Percentiles rank a stretch among this genome's conserved stretches.
phyloP scores from a whole-genome alignment of 2,329 filamentous ascomycete species.

The Ustulina deusta region DNA sequence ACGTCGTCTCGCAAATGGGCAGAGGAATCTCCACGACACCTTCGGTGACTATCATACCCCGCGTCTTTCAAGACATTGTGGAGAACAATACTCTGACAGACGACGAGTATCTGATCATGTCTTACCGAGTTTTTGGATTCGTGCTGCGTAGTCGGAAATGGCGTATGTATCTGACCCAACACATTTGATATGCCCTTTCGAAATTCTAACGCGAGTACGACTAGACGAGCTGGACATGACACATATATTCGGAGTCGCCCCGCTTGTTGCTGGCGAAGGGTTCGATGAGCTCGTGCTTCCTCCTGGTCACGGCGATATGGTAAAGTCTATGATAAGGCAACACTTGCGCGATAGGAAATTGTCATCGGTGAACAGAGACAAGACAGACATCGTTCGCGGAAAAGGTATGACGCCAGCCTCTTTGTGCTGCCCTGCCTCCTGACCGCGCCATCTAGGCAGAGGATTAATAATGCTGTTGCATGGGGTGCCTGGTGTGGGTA shows the following conservation, averaged over 20 bases:
- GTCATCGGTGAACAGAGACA: conserved; percentile 30
- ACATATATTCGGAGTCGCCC: conserved; percentile 19
- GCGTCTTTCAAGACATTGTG: neutral
- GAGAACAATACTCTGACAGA: conserved; percentile 25
- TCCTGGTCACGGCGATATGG: conserved; percentile 45
- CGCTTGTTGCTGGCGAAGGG: conserved; percentile 29
- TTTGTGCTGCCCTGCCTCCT: neutral
- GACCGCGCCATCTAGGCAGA: neutral
- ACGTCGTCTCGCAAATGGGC: conserved; percentile 13
- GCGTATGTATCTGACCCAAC: conserved; percentile 43
- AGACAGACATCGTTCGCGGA: conserved; percentile 49
- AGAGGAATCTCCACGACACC: no score
- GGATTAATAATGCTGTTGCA: conserved; percentile 39
- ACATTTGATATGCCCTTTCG: neutral
- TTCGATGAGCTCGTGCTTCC: conserved; percentile 50
- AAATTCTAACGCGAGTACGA: neutral
- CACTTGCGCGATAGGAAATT: conserved; percentile 50
- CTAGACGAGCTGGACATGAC: conserved; percentile 39
- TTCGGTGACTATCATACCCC: conserved; percentile 9
- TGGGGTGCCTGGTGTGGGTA: conserved; percentile 40
- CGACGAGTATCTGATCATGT: conserved; percentile 47
- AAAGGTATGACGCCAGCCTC: conserved; percentile 47
- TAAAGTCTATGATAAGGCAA: conserved; percentile 49
- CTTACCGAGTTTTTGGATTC: conserved; percentile 52
- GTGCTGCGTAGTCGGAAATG: conserved; percentile 51